Conservation (phyloP, 2,329 filamentous ascomycete genomes). For the Iodosphaeria phyllophila region DNA sequence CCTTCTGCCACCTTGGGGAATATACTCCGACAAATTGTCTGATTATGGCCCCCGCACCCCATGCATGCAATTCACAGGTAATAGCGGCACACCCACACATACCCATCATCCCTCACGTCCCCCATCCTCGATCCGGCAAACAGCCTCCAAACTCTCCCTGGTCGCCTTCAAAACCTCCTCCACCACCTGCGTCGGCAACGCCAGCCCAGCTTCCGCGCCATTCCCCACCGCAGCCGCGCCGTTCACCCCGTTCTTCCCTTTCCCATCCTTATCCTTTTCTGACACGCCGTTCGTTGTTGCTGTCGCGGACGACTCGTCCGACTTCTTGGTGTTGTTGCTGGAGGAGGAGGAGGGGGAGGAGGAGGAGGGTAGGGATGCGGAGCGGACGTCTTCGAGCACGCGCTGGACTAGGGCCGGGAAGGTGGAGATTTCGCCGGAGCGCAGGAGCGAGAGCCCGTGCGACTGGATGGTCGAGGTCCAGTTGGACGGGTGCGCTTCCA, state of each 20-base stretch:
- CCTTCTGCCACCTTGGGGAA: no score
- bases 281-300: conserved; percentile 2
- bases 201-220: conserved; percentile 27
- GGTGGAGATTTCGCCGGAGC: conserved; percentile 36
- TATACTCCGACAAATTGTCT: no score
- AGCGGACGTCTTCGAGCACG: conserved; percentile 42
- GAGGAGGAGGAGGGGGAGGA: no score
- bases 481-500: conserved; percentile 38
- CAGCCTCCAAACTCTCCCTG: conserved; percentile 34
- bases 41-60: no score
- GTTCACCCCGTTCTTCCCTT: conserved; percentile 5
- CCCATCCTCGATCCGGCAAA: conserved; percentile 21
- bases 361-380: no score
- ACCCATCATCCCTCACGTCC: no score
- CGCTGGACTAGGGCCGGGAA: conserved; percentile 42
- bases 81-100: no score
- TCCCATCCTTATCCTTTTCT: conserved; percentile 7
- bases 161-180: conserved; percentile 43
- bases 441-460: conserved; percentile 41
- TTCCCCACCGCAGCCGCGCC: conserved; percentile 7
- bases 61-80: no score
- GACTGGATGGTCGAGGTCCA: conserved; percentile 42
- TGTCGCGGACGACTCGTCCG: conserved; percentile 11
- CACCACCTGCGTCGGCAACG: conserved; percentile 38
- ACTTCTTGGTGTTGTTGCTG: conserved; percentile 24